These are phyloP conservation scores for Cercospora sp. DNA, from an alignment of 2,329 filamentous ascomycete species.

Conservation along the genomic window DNA sequence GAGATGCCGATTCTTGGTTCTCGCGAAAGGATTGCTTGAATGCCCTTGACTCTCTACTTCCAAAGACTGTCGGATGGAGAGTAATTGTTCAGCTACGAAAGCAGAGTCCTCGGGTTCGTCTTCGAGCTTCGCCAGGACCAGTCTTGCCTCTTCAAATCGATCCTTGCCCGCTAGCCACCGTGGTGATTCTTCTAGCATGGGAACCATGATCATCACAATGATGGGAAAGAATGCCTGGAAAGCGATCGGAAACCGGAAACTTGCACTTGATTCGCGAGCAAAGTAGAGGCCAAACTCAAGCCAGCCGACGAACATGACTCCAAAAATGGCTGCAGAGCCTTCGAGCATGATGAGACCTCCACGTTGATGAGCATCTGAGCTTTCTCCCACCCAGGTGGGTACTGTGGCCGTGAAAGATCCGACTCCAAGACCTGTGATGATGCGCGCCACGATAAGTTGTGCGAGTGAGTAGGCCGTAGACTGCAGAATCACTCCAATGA, in stretches of 20 bases:
- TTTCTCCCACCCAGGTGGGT: constrained; percentile 28
- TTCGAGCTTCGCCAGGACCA: constrained; percentile 34
- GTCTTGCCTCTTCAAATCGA: constrained; percentile 27
- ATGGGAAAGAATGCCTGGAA: constrained; percentile 49
- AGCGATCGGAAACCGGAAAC: constrained; percentile 44
- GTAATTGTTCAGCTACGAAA: constrained; percentile 24
- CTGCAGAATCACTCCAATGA: constrained; percentile 46
- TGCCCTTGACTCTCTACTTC: constrained; percentile 28
- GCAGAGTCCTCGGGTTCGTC: constrained; percentile 28
- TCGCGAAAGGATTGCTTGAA: constrained; percentile 31
- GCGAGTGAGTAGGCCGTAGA: constrained; percentile 41
- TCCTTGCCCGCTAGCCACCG: constrained; percentile 33
- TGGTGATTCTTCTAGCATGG: constrained; percentile 36
- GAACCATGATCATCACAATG: constrained; percentile 38
- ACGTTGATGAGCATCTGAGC: constrained; percentile 27
- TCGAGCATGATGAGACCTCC: constrained; percentile 28
- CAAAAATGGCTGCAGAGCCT: constrained; percentile 29
- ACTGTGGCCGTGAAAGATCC: constrained; percentile 32
- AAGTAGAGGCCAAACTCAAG: constrained; percentile 32
- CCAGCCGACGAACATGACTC: constrained; percentile 32
- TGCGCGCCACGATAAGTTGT: constrained; percentile 55
- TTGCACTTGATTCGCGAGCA: constrained; percentile 26
- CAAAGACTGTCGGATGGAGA: constrained; percentile 28
- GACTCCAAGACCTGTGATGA: constrained; percentile 53
- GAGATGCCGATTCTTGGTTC: constrained; percentile 30